phyloP scores from a whole-genome alignment of 2,329 filamentous ascomycete species.

The Dothideomycetidae sp. region DNA sequence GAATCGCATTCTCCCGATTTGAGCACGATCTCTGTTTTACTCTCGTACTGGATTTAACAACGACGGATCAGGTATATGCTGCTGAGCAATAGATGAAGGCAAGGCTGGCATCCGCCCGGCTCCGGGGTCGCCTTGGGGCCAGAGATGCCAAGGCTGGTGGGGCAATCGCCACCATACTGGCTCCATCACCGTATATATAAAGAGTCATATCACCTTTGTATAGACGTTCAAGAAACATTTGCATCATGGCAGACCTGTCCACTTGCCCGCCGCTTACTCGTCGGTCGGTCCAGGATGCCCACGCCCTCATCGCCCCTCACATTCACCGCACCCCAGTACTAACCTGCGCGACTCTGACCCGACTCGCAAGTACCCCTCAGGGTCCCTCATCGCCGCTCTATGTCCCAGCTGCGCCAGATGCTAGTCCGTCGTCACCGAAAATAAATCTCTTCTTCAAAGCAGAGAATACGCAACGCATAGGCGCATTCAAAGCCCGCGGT shows the following conservation, averaged over 20 bases:
- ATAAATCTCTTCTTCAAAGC: slow-evolving; percentile 85
- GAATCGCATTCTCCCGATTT: no score
- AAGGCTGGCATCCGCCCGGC: no score
- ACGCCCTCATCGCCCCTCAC: slow-evolving; percentile 56
- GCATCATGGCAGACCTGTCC: slow-evolving; percentile 31
- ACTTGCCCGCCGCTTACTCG: slow-evolving; percentile 52
- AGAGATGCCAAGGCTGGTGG: no score
- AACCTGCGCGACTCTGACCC: slow-evolving; percentile 61
- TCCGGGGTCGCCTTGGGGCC: no score
- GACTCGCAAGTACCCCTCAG: slow-evolving; percentile 59
- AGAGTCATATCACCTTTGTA: neutral
- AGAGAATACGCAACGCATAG: slow-evolving; percentile 81
- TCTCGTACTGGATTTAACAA: no score
- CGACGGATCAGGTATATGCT: no score
- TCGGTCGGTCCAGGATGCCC: slow-evolving; percentile 55
- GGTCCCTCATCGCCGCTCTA: slow-evolving; percentile 17
- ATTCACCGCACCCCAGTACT: slow-evolving; percentile 75
- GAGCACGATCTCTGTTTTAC: no score
- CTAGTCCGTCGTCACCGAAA: slow-evolving; percentile 41
- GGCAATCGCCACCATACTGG: no score
- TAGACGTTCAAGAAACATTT: no score
- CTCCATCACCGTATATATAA: neutral
- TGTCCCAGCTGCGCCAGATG: neutral
- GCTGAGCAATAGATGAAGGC: no score
- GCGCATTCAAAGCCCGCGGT: slow-evolving; percentile 83